Base-by-base conservation (phyloP, 225 moss, liverwort and hornwort species). In the Physcomitrium patens region DNA sequence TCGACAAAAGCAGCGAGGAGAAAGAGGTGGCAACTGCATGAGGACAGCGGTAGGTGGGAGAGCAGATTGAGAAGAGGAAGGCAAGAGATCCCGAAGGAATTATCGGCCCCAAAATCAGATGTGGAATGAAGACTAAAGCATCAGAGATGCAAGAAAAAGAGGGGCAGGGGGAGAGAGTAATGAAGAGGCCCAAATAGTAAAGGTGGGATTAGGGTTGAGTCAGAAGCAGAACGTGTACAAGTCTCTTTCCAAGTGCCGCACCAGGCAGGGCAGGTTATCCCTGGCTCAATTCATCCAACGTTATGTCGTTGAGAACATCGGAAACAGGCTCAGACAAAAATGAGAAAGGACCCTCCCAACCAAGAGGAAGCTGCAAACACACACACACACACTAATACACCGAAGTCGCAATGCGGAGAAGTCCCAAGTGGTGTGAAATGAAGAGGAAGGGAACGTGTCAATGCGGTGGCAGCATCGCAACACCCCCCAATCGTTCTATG, bases 201-300 rank as follows among this genome's bases (percentile, higher is more conserved):
- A 14, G 37, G 6, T 67, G 41, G 31, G 77, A 81, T 81, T 81
- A 81, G 81, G 81, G 81, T 73, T 81, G 59, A 44, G 65, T 70
- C 79, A 69, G 23, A 22, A 22, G 60, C 52, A 52, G 15, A 51
- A 17, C 19, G 7, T 19, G 37, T 15, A 44, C 44, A 52, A 18
- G 71, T 49, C 70, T 57, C 43, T 13, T 68, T 53, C 44, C 51
- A 37, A 37, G 31, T 37, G 31, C 31, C 31, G 2, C 31, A 3
- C 31, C 31, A 37, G 31, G 31, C 31, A 37, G 31, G 31, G 31
- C 31, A 37, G 31, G 31, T 37, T 37, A 37, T 37, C 31, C 31
- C 31, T 37, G 31, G 31, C 31, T 37, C 2, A 37, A 37, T 37
- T 37, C 31, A 37, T 37, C 75, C 60, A 22, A 20, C 3, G 48